These are phyloP conservation scores for Ganoderma lingzhi DNA, from an alignment of 1,284 basidiomycete genomes.

Conservation along the genomic window DNA sequence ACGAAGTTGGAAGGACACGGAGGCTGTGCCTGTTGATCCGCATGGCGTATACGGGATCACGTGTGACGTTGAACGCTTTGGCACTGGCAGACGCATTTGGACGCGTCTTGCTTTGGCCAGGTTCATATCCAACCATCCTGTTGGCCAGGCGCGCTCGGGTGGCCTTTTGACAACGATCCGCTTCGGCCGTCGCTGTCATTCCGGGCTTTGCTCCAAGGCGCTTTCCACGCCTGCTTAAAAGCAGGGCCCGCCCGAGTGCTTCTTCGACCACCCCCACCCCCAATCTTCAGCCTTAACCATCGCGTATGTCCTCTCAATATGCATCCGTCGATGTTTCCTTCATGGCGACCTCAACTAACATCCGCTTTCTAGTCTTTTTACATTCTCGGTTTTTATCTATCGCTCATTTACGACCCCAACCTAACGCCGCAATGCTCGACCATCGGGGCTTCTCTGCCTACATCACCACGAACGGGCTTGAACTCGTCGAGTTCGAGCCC, in stretches of 20 bases:
- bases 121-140: background rate
- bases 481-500: conserved; percentile 60
- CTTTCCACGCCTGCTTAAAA: conserved; percentile 19
- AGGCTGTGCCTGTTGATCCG: background rate
- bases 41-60: conserved; percentile 4
- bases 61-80: background rate
- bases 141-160: conserved; percentile 3
- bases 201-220: conserved; percentile 3
- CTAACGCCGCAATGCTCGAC: conserved; percentile 52
- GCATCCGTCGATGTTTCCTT: background rate
- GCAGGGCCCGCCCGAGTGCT: background rate
- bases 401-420: conserved; percentile 10
- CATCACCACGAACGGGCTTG: conserved; percentile 58
- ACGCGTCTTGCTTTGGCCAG: conserved; percentile 4
- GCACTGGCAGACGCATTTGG: conserved; percentile 1
- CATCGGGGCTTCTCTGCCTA: conserved; percentile 72
- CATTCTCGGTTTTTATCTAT: background rate
- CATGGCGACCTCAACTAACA: background rate
- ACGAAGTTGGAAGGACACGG: background rate
- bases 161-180: conserved; percentile 8
- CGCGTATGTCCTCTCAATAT: conserved; percentile 12
- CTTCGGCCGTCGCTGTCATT: conserved; percentile 3
- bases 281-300: conserved; percentile 7
- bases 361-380: background rate
- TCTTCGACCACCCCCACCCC: conserved; percentile 4